These are phyloP conservation scores for Sugiyamaella novakii DNA, from an alignment of 1,139 yeast species.

Conservation along the genomic window DNA sequence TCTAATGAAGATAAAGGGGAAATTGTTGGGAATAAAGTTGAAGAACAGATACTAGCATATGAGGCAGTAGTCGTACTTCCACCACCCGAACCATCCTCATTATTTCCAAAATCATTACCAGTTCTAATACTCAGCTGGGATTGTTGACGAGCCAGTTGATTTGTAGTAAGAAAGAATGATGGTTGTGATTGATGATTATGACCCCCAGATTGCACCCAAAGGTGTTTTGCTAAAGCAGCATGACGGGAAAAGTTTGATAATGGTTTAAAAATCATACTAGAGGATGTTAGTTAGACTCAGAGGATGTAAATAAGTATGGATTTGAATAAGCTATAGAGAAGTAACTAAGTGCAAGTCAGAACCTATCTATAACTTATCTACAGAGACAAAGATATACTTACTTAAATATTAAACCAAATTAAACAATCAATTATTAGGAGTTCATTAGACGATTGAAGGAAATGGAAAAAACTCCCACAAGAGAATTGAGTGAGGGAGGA, in stretches of 20 bases:
- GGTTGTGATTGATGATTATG: conserved; percentile 36
- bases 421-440: no score
- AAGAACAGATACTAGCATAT: conserved; percentile 29
- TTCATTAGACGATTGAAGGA: no score
- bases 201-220: conserved; percentile 37
- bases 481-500: no score
- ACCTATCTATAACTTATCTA: no score
- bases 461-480: no score
- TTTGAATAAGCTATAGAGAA: no score
- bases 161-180: conserved; percentile 46
- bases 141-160: conserved; percentile 45
- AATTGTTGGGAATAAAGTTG: conserved; percentile 32
- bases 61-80: conserved; percentile 28
- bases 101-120: conserved; percentile 25
- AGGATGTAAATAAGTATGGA: no score
- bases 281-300: conserved; percentile 5
- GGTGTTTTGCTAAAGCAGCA: conserved; percentile 41
- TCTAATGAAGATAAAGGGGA: conserved; percentile 39
- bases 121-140: conserved; percentile 39
- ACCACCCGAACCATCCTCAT: conserved; percentile 22
- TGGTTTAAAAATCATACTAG: conserved; percentile 43
- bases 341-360: no score
- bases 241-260: conserved; percentile 42
- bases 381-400: no score
- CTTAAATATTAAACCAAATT: no score